Evolutionary conservation across 164 flowering plant species (phyloP).

Genomic region (Aristolochia californica): DNA sequence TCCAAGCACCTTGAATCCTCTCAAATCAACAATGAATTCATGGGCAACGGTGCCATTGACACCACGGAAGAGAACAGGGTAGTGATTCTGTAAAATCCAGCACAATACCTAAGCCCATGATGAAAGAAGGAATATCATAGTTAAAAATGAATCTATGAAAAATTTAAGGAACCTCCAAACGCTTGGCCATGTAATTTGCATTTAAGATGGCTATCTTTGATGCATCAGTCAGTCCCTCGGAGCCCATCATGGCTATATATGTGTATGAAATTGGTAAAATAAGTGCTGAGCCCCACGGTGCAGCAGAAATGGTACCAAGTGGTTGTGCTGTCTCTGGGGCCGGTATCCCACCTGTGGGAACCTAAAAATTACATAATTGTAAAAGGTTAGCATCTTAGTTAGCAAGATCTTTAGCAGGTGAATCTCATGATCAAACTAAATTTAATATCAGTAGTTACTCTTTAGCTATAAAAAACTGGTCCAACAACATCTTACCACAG

Average conservation of each 20-base stretch:
- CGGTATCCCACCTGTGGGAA: slow-evolving; percentile 88
- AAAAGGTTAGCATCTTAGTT: slow-evolving; percentile 5
- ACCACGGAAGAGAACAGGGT: slow-evolving; percentile 94
- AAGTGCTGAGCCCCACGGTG: slow-evolving; percentile 99
- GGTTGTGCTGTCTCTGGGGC: slow-evolving; percentile 64
- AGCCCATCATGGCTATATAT: slow-evolving; percentile 98
- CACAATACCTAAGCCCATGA: background rate
- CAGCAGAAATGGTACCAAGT: slow-evolving; percentile 88
- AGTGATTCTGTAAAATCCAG: slow-evolving; percentile 49
- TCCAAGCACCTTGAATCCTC: slow-evolving; percentile 80
- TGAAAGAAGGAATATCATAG: slow-evolving; percentile 5
- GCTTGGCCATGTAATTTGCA: slow-evolving; percentile 98
- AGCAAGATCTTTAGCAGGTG: too few species aligned
- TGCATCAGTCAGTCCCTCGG: slow-evolving; percentile 89
- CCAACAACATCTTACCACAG: slow-evolving; percentile 57
- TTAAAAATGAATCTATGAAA: slow-evolving; percentile 2
- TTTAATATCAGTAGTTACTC: background rate
- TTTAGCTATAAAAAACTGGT: too few species aligned
- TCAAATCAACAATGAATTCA: slow-evolving; percentile 84
- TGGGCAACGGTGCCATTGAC: slow-evolving; percentile 97
- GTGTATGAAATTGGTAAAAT: slow-evolving; percentile 92
- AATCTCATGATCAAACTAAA: background rate
- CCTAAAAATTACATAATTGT: slow-evolving; percentile 28
- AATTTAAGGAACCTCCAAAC: slow-evolving; percentile 66
- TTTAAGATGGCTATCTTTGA: slow-evolving; percentile 89